These are phyloP conservation scores for Colletotrichum abscissum DNA, from an alignment of 2,329 filamentous ascomycete species.

Conservation along the genomic window DNA sequence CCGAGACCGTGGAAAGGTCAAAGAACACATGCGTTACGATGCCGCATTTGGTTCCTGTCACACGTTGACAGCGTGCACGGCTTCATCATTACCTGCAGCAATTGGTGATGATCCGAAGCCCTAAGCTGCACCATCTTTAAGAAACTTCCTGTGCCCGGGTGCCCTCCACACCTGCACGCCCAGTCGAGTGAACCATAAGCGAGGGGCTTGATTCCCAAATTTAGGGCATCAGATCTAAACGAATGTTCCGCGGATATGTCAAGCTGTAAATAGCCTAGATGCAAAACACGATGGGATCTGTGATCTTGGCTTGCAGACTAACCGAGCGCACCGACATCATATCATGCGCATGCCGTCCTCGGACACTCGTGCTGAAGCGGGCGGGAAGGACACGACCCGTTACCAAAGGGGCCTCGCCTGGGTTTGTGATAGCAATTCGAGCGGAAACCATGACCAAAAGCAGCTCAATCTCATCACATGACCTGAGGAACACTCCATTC, in stretches of 20 bases:
- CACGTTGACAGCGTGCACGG: slow-evolving; percentile 6
- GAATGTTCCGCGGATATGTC: not conserved
- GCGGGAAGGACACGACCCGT: not conserved
- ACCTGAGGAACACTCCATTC: not conserved
- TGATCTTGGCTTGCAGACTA: not conserved
- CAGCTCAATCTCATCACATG: not conserved
- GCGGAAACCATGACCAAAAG: no score
- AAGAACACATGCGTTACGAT: not conserved
- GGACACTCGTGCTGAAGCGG: not conserved
- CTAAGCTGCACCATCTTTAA: not conserved
- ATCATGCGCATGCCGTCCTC: not conserved
- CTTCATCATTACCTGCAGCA: not conserved
- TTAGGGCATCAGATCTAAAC: not conserved
- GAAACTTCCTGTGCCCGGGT: not conserved
- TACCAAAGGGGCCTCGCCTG: not conserved
- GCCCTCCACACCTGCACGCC: not conserved
- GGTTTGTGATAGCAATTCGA: not conserved
- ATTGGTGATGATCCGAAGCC: not conserved
- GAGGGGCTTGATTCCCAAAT: not conserved
- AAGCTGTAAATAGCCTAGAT: not conserved
- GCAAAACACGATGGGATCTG: not conserved
- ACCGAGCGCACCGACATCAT: not conserved
- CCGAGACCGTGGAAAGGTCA: not conserved
- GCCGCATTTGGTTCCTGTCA: not conserved
- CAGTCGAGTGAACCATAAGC: not conserved